Evolutionary conservation across 1,284 basidiomycete genomes (phyloP), one percentile per base, ranked within the genome.

Genomic region (Gomphus bonarii): DNA sequence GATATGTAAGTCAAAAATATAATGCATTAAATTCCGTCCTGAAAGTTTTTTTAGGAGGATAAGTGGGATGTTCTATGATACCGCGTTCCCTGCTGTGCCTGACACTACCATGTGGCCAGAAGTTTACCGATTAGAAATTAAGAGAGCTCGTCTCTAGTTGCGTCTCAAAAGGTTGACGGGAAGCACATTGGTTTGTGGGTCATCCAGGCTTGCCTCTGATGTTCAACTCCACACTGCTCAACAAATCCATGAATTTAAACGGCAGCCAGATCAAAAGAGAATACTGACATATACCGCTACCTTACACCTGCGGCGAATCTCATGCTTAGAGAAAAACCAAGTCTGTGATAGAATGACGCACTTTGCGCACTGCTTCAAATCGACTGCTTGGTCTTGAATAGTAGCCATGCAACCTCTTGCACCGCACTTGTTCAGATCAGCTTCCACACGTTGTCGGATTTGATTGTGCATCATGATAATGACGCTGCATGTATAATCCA

Each of bases 171-270:
- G 38, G 58, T 59, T 20, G 66, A 6, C 8, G 62, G 30, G 58
- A 72, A 73, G 28, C 47, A 61, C 72, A 75, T n/a, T 2, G 52
- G 49, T 59, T 73, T 73, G 60, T 74, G 72, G 16, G 60, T 53
- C 40, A 66, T 46, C 73, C 73, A 74, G 22, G 67, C 67, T 55
- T 67, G 61, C 55, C 65, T 70, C 57, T 75, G 72, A 61, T 74
- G 73, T 31, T 59, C 56, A 31, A 59, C 50, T 20, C 68, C 66
- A 52, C 72, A 73, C 72, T 74, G 55, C 46, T 28, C 54, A 54
- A 25, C 5, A 54, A 47, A 48, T 8, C 1, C 12, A 40, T 33
- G 40, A 28, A 49, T 59, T 33, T 20, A 49, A 16, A 55, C 50
- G 42, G 50, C 30, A 22, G 50, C 9, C 22, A 31, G 53, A 9